Evolutionary conservation across 1,284 basidiomycete species (phyloP), one percentile per base, ranked within the genome.

Genomic region (Sporisorium sorghi): DNA sequence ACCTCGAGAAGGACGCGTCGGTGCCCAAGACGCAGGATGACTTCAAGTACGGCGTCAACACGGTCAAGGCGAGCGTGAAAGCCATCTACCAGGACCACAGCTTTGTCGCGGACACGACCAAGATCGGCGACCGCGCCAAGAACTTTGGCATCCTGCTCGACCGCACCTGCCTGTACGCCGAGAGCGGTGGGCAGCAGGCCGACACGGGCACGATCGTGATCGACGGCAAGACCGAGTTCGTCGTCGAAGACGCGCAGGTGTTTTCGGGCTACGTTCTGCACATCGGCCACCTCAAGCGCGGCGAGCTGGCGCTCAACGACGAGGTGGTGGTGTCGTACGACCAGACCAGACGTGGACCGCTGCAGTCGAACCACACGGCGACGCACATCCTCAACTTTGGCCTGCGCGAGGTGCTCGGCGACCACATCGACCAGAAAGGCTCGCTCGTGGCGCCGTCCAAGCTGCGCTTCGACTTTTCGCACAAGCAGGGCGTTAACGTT

Each of bases 361-460:
- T 99, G 65, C 90, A 94, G 67, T 98, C 94, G 86, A 99, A 99
- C 84, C 97, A 99, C 87, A 99, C 96, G 24, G 96, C 92, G 15
- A 99, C 97, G 0, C 97, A 99, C 85, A 96, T 99, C 75, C 92
- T 99, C 81, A 99, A 99, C 87, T 99, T 88, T 85, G 90, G 88
- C 58, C 89, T 99, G 5, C 91, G 97, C 32, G 95, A 98, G 84
- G 89, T 94, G 3, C 90, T 98, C 10, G 96, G 96, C 30, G 94
- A 97, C 83, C 95, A 98, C 83, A 91, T 98, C 64, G 95, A 99
- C 85, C 97, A 99, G 85, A 97, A 94, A 85, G 97, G 97, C 19
- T 99, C 97, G 9, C 90, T 99, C 37, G 97, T 99, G 55, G 94
- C 96, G 1, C 93, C 94, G 0, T 90, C 90, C 51, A 97, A 97